phyloP scores from a whole-genome alignment of 768 basidiomycete species.

The Atractiella rhizophila region DNA sequence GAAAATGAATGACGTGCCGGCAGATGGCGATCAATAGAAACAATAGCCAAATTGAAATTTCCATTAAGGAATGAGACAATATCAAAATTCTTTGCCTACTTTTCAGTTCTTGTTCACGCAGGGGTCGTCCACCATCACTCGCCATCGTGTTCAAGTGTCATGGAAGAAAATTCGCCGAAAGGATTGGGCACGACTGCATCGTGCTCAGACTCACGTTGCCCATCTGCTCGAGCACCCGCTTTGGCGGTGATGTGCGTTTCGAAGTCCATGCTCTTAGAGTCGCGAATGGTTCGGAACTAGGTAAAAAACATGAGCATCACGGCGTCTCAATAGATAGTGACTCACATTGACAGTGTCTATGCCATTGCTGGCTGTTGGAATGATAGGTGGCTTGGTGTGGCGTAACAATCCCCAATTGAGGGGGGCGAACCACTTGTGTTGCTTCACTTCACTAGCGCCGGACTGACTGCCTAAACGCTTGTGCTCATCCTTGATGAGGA shows the following conservation, averaged over 20 bases:
- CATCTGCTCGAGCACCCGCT: slow-evolving; percentile 17
- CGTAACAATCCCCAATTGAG: slow-evolving; percentile 91
- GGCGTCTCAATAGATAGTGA: neutral
- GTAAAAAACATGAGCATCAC: slow-evolving; percentile 10
- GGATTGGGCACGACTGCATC: neutral
- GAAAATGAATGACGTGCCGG: too few species aligned
- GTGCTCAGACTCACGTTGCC: neutral
- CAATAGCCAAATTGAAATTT: too few species aligned
- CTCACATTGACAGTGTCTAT: neutral
- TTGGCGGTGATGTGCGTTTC: slow-evolving; percentile 29
- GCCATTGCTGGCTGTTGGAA: slow-evolving; percentile 5
- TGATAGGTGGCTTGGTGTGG: slow-evolving; percentile 56
- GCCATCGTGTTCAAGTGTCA: neutral
- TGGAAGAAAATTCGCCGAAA: slow-evolving; percentile 1
- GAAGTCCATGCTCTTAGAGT: slow-evolving; percentile 71
- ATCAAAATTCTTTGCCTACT: slow-evolving; percentile 28
- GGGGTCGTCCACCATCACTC: slow-evolving; percentile 6
- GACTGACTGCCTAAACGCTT: slow-evolving; percentile 68
- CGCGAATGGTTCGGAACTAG: slow-evolving; percentile 65
- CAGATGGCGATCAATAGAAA: too few species aligned
- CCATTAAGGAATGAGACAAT: too few species aligned
- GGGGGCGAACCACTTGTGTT: slow-evolving; percentile 91
- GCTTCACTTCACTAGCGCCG: slow-evolving; percentile 94
- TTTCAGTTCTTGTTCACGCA: neutral
- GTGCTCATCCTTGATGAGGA: slow-evolving; percentile 77